phyloP scores from a whole-genome alignment of 768 basidiomycete species.

The Lactarius pseudohatsudake region DNA sequence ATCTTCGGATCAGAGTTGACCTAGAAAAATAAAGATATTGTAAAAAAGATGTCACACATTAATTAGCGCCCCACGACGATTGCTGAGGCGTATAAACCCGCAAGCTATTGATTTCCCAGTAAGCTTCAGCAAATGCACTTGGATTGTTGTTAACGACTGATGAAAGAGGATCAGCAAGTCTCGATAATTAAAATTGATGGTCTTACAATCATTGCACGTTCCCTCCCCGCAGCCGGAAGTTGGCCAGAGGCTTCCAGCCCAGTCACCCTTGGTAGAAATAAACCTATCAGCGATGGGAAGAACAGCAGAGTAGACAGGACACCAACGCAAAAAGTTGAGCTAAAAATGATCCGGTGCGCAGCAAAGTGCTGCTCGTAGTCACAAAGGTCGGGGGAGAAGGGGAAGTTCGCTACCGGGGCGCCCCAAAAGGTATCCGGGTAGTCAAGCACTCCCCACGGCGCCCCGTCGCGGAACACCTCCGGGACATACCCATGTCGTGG shows the following conservation, averaged over 20 bases:
- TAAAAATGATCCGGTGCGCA: slow-evolving; percentile 53
- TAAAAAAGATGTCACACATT: no score
- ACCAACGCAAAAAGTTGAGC: slow-evolving; percentile 61
- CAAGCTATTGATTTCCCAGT: slow-evolving; percentile 67
- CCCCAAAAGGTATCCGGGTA: slow-evolving; percentile 41
- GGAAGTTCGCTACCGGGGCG: slow-evolving; percentile 50
- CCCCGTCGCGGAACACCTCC: slow-evolving; percentile 36
- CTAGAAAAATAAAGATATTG: no score
- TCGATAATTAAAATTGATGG: background rate
- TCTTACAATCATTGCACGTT: slow-evolving; percentile 51
- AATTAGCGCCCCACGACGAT: background rate
- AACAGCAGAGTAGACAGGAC: slow-evolving; percentile 7
- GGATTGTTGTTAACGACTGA: slow-evolving; percentile 63
- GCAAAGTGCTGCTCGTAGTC: slow-evolving; percentile 55
- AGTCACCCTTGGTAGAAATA: slow-evolving; percentile 21
- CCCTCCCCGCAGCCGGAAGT: slow-evolving; percentile 39
- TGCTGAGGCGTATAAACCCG: slow-evolving; percentile 47
- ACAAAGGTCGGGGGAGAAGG: slow-evolving; percentile 42
- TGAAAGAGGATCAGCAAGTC: background rate
- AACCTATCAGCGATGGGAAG: background rate
- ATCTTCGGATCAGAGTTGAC: no score
- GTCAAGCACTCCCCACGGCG: slow-evolving; percentile 11
- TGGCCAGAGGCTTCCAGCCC: slow-evolving; percentile 23
- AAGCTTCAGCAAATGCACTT: slow-evolving; percentile 56
- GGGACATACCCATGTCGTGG: slow-evolving; percentile 47